Base-by-base conservation (phyloP, 257 asterid species). In the Phtheirospermum japonicum region DNA sequence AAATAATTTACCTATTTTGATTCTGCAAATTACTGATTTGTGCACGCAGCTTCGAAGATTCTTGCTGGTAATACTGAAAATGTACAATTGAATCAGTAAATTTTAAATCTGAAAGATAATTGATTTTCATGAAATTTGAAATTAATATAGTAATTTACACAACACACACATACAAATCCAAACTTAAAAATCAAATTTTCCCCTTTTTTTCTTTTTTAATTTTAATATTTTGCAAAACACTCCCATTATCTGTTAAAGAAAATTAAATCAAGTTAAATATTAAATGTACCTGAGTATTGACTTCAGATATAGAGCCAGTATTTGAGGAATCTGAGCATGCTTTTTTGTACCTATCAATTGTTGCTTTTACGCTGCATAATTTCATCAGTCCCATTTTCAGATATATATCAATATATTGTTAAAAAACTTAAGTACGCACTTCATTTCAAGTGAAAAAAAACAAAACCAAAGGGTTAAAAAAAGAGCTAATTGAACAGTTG, bases 331-430 rank as follows among this genome's bases (percentile, higher is more conserved):
- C 94, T 48, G 97, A 78, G 66, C 77, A 71, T 61, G 88, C 85
- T 76, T 82, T 86, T 78, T 89, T 86, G 90, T 89, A 89, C 94
- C 95, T 82, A 31, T 89, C 94, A 60, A 89, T 84, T 16, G 94
- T 89, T 70, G 72, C 95, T 76, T 84, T 89, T 59, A 89, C 95
- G 70, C 97, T 89, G 82, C 62, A 64, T 61, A 70, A 19, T 37
- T 59, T 37, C n/a, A n/a, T n/a, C n/a, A n/a, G n/a, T n/a, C n/a
- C n/a, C n/a, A n/a, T n/a, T n/a, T n/a, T n/a, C n/a, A n/a, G n/a
- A n/a, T n/a, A n/a, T n/a, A n/a, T n/a, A n/a, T n/a, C 32, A 23
- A 23, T 23, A 23, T 55, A n/a, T 53, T 30, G 2, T 36, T 36
- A 2, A 36, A 36, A 13, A 43, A 43, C 42, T 36, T 36, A 36